These are phyloP conservation scores for Aspergillus viridinutans DNA, from an alignment of 2,329 filamentous ascomycete species.

Conservation along the genomic window DNA sequence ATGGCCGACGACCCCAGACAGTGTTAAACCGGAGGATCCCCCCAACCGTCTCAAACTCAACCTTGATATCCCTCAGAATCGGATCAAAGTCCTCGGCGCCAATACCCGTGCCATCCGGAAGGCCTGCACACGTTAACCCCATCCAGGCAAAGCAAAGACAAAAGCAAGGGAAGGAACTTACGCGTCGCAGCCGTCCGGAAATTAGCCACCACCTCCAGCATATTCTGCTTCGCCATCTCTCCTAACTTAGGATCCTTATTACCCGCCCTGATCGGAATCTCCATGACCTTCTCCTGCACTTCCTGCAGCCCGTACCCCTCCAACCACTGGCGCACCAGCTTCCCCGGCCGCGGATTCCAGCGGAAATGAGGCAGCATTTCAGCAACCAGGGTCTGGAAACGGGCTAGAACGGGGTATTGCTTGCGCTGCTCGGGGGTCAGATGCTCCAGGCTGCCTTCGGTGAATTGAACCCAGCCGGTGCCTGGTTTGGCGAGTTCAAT, in stretches of 20 bases:
- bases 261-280: background rate
- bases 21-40: background rate
- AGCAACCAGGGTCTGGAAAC: background rate
- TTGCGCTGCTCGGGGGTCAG: background rate
- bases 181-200: background rate
- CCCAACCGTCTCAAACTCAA: background rate
- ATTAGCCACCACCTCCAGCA: background rate
- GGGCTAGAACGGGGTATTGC: background rate
- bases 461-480: background rate
- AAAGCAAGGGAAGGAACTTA: background rate
- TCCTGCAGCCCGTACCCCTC: background rate
- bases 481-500: background rate
- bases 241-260: background rate
- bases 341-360: background rate
- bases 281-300: background rate
- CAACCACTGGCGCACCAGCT: background rate
- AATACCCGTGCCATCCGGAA: background rate
- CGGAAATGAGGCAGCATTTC: background rate
- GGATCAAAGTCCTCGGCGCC: background rate
- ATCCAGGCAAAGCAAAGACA: background rate
- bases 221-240: background rate
- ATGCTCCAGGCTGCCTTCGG: background rate
- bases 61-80: background rate
- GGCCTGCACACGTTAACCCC: background rate
- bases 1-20: background rate